Conservation (phyloP, 495 filamentous ascomycete species). For the Hypoxylon fuscum region DNA sequence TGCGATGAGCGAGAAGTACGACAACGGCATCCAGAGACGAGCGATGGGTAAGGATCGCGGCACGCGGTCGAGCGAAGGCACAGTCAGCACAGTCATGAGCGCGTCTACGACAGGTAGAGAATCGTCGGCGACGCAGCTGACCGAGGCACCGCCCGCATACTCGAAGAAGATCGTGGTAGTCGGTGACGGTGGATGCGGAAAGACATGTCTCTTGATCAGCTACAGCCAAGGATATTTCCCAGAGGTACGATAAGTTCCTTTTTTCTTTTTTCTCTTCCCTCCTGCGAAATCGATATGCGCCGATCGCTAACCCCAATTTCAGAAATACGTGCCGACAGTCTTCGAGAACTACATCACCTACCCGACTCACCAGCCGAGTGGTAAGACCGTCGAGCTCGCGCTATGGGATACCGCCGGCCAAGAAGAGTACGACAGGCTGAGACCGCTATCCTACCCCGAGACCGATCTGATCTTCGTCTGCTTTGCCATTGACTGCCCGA, state of each 20-base stretch:
- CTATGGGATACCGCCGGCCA: slow-evolving; percentile 99
- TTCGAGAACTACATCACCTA: slow-evolving; percentile 99
- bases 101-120: slow-evolving; percentile 69
- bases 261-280: neutral
- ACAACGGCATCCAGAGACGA: slow-evolving; percentile 50
- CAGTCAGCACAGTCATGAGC: slow-evolving; percentile 78
- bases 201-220: slow-evolving; percentile 97
- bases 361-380: slow-evolving; percentile 82
- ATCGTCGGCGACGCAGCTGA: slow-evolving; percentile 84
- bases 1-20: slow-evolving; percentile 49
- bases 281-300: slow-evolving; percentile 6
- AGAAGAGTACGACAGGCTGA: slow-evolving; percentile 96
- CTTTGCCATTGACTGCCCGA: slow-evolving; percentile 98
- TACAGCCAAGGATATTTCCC: slow-evolving; percentile 98
- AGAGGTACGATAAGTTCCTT: slow-evolving; percentile 70
- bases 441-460: slow-evolving; percentile 96
- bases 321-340: slow-evolving; percentile 99
- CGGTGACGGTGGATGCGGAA: slow-evolving; percentile 96
- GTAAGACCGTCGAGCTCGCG: slow-evolving; percentile 94
- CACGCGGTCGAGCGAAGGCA: slow-evolving; percentile 71
- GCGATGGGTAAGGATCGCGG: slow-evolving; percentile 51
- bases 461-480: slow-evolving; percentile 98
- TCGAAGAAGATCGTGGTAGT: slow-evolving; percentile 99
- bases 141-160: slow-evolving; percentile 86
- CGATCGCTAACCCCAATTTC: slow-evolving; percentile 24